A percentile compares a stretch with the other conserved stretches of the same genome.
Conservation (phyloP, 2,329 filamentous ascomycete species). For the Colletotrichum cereale region DNA sequence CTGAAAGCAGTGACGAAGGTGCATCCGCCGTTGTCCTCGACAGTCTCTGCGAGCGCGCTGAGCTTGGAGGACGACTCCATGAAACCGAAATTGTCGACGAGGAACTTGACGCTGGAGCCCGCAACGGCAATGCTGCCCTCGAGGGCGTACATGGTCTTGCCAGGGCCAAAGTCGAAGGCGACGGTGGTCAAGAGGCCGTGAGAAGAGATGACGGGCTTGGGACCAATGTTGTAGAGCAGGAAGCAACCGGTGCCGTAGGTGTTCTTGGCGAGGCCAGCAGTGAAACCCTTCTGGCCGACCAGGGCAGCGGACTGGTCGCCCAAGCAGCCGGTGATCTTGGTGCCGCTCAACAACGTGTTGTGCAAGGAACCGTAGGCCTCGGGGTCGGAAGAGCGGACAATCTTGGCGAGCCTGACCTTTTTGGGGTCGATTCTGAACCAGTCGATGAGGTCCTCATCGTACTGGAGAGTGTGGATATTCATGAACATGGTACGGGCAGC, state of each 20-base stretch:
- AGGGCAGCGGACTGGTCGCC: conserved; percentile 86
- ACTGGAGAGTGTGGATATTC: conserved; percentile 81
- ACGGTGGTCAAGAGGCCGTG: conserved; percentile 84
- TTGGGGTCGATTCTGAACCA: conserved; percentile 80
- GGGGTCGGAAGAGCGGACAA: conserved; percentile 79
- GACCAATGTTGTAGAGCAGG: conserved; percentile 84
- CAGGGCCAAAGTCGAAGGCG: conserved; percentile 79
- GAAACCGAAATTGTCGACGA: conserved; percentile 69
- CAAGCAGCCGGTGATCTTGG: conserved; percentile 80
- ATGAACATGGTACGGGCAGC: conserved; percentile 92
- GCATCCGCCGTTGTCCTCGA: conserved; percentile 78
- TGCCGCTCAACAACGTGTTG: conserved; percentile 72
- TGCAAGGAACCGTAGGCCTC: conserved; percentile 76
- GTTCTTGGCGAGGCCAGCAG: conserved; percentile 83
- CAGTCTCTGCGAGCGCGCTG: conserved; percentile 60
- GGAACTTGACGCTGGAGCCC: conserved; percentile 80
- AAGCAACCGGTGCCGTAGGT: conserved; percentile 91
- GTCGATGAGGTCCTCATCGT: conserved; percentile 78
- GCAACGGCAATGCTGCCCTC: conserved; percentile 84
- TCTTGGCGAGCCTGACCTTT: conserved; percentile 81
- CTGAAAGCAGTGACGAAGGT: conserved; percentile 85
- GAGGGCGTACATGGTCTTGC: conserved; percentile 78
- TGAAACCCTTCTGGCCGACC: conserved; percentile 84
- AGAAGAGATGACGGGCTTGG: conserved; percentile 82
- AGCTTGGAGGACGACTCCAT: conserved; percentile 62